Evolutionary conservation across 2,329 filamentous ascomycete genomes (phyloP), one percentile per base, ranked within the genome.

Genomic region (Penicillium sp.): DNA sequence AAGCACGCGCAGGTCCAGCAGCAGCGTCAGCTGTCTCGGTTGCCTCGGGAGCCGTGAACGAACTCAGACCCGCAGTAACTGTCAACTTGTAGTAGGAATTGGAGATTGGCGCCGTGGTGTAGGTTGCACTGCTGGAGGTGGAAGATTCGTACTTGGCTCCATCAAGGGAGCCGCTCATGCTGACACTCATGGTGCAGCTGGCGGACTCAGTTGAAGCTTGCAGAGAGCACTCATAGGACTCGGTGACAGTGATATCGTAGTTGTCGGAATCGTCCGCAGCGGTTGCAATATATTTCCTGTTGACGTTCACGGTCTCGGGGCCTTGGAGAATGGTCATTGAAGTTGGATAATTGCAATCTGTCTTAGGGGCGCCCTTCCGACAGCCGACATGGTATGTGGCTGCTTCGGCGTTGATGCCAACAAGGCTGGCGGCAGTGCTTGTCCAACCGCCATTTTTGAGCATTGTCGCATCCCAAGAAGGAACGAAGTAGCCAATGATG

Each of bases 301-400:
- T 57, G 10, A 62, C 2, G 32, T 62, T 67, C 18, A 58, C 54
- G 3, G 65, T 66, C 8, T 53, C 50, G 1, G 60, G 46, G 1
- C 62, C 64, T n/a, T 67, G 64, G 30, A 67, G 57, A 30, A 67
- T 56, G 0, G 65, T 67, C 57, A 57, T 63, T 7, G 65, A 56
- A 5, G 45, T 34, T 3, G 55, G 42, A 41, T 56, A 56, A 32
- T 67, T 19, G 55, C 65, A 67, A 30, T 59, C 56, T 1, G 60
- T 54, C 18, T 67, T 66, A 23, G 64, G 60, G 7, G 64, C 64
- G 38, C 51, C 55, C 16, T 61, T 56, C 1, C 55, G 16, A 47
- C 65, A 67, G 46, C 50, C 48, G 6, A 67, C 54, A 27, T 65
- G 45, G 59, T 66, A 67, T 36, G 64, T 67, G 11, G 63, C 57